A percentile compares a stretch with the other conserved stretches of the same genome.
These are phyloP conservation scores for Orbilia brochopaga DNA, from an alignment of 2,329 filamentous ascomycete genomes.

Conservation along the genomic window DNA sequence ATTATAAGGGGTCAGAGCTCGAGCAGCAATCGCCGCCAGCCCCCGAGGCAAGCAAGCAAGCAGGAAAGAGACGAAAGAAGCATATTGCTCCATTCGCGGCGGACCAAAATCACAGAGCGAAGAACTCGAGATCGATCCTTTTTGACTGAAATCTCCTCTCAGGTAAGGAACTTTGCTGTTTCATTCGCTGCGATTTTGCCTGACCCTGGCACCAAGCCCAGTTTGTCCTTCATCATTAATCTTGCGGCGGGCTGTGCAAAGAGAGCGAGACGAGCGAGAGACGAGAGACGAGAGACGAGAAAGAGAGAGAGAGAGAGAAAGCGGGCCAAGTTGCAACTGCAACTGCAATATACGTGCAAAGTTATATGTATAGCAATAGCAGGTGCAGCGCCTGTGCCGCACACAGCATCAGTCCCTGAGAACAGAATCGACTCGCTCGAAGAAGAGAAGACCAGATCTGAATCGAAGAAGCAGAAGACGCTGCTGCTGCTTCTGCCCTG, in stretches of 20 bases:
- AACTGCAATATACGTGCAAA: neutral
- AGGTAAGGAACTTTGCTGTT: conserved; percentile 5
- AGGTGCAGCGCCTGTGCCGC: neutral
- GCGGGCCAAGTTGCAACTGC: neutral
- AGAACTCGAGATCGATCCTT: neutral
- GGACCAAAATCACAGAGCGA: neutral
- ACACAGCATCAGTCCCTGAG: no score
- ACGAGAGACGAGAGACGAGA: neutral
- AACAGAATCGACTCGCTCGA: no score
- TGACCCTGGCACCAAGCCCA: conserved; percentile 4
- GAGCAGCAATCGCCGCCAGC: neutral
- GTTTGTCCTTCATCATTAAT: conserved; percentile 3
- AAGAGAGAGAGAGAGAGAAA: neutral
- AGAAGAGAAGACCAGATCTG: no score
- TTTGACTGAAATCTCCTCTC: conserved; percentile 1
- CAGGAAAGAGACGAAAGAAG: neutral
- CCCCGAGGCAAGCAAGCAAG: neutral
- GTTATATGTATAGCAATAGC: neutral
- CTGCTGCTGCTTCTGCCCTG: no score
- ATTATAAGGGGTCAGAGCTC: neutral
- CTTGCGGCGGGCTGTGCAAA: conserved; percentile 4
- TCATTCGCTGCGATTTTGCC: conserved; percentile 1
- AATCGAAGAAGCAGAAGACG: neutral
- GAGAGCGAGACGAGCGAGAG: neutral
- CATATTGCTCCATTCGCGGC: conserved; percentile 2